These are phyloP conservation scores for Thelonectria discophora DNA, from an alignment of 2,329 filamentous ascomycete species.

Conservation along the genomic window DNA sequence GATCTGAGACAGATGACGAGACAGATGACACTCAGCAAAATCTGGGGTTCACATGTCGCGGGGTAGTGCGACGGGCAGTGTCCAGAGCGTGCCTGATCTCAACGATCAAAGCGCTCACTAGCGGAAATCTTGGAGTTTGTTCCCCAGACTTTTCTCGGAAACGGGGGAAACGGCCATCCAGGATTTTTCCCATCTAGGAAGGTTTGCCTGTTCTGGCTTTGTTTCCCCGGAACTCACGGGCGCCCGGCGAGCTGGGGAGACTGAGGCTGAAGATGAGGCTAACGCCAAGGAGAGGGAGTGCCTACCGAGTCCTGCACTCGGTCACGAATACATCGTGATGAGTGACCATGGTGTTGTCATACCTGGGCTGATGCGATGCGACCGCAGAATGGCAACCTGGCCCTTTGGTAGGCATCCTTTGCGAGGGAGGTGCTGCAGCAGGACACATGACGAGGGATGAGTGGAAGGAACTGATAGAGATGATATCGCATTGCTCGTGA, in stretches of 20 bases:
- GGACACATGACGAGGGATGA: too few species aligned
- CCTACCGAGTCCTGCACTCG: neutral
- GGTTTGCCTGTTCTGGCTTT: conserved; percentile 17
- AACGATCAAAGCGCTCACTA: neutral
- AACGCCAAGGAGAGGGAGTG: neutral
- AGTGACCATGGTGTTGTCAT: neutral
- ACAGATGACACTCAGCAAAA: neutral
- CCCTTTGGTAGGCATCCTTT: neutral
- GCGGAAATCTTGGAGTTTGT: neutral
- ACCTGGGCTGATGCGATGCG: neutral
- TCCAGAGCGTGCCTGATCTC: neutral
- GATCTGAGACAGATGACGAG: too few species aligned
- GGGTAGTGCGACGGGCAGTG: neutral
- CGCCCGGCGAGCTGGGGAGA: neutral
- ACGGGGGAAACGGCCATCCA: neutral
- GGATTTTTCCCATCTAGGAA: conserved; percentile 17
- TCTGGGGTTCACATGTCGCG: neutral
- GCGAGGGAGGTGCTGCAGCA: too few species aligned
- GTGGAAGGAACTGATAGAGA: too few species aligned
- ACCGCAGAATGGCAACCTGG: neutral
- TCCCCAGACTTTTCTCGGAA: conserved; percentile 17
- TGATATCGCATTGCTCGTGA: neutral
- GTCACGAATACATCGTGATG: neutral
- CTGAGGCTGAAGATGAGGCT: neutral
- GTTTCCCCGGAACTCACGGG: neutral